Conservation (phyloP, 345 rosid species). For the Anastatica hierochuntica region DNA sequence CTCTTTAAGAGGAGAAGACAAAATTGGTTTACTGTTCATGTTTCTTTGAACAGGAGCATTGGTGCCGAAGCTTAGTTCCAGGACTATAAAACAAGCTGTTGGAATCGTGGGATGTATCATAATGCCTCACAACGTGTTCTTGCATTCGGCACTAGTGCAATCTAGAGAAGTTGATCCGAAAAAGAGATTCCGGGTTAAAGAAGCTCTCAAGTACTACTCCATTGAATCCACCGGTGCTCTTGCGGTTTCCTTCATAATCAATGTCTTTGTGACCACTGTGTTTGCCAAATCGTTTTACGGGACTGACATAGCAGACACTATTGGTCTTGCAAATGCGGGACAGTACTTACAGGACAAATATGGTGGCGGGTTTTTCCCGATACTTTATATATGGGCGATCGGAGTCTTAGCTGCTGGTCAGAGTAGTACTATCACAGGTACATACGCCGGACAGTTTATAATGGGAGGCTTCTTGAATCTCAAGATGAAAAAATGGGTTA, state of each 20-base stretch:
- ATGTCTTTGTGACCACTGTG: slow-evolving; percentile 78
- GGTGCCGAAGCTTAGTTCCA: slow-evolving; percentile 77
- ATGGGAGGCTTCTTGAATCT: slow-evolving; percentile 94
- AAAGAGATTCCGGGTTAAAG: slow-evolving; percentile 62
- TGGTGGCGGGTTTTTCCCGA: slow-evolving; percentile 81
- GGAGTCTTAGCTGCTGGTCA: slow-evolving; percentile 95
- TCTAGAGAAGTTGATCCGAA: slow-evolving; percentile 67
- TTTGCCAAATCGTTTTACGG: slow-evolving; percentile 86
- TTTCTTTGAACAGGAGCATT: slow-evolving; percentile 41
- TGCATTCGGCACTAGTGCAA: slow-evolving; percentile 94
- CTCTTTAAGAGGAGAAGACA: neutral
- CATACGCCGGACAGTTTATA: slow-evolving; percentile 93
- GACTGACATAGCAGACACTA: slow-evolving; percentile 57
- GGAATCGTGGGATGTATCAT: slow-evolving; percentile 93
- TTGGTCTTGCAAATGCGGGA: slow-evolving; percentile 90
- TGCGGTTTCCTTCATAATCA: slow-evolving; percentile 68
- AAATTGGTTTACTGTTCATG: neutral
- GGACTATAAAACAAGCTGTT: slow-evolving; percentile 83
- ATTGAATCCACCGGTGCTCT: slow-evolving; percentile 76
- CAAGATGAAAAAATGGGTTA: slow-evolving; percentile 84
- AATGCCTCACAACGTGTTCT: slow-evolving; percentile 95
- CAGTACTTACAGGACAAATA: slow-evolving; percentile 79
- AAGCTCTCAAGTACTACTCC: slow-evolving; percentile 83
- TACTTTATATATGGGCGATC: slow-evolving; percentile 87
- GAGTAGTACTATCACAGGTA: slow-evolving; percentile 92